Evolutionary conservation across 768 basidiomycete species (phyloP).

Genomic region (Lactarius tabidus): DNA sequence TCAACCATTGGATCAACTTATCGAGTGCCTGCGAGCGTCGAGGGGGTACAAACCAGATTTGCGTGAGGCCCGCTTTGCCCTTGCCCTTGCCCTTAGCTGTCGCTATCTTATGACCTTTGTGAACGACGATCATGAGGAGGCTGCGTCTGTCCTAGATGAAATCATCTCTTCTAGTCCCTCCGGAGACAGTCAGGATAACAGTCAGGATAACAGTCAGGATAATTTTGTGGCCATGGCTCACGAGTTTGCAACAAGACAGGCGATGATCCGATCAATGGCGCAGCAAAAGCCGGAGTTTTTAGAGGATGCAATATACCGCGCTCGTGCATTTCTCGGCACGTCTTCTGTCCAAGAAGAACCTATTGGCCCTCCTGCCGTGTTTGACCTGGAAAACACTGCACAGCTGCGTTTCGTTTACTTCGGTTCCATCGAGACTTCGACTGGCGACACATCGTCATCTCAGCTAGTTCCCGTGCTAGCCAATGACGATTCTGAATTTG

Average conservation of each 20-base stretch:
- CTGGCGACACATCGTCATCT: not conserved
- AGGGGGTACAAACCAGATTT: not conserved
- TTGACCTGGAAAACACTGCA: not conserved
- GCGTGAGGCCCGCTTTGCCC: not conserved
- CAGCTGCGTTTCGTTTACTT: too few relatives aligned
- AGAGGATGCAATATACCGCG: not conserved
- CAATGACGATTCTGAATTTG: not conserved
- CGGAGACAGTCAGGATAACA: too few relatives aligned
- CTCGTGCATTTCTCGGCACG: not conserved
- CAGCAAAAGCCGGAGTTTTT: not conserved
- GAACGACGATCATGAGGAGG: not conserved
- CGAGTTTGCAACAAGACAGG: not conserved
- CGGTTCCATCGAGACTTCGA: too few relatives aligned
- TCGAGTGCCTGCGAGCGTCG: not conserved
- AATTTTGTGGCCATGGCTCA: not conserved
- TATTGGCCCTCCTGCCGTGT: too few relatives aligned
- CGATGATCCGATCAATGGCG: not conserved
- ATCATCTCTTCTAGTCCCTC: not conserved
- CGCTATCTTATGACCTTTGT: not conserved
- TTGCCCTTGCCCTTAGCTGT: not conserved
- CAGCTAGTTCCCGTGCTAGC: too few relatives aligned
- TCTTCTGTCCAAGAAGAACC: too few relatives aligned
- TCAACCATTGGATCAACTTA: not conserved
- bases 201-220: too few relatives aligned
- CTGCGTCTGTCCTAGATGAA: not conserved